Conservation (phyloP, 2,329 filamentous ascomycete genomes). For the Cytospora schulzeri region DNA sequence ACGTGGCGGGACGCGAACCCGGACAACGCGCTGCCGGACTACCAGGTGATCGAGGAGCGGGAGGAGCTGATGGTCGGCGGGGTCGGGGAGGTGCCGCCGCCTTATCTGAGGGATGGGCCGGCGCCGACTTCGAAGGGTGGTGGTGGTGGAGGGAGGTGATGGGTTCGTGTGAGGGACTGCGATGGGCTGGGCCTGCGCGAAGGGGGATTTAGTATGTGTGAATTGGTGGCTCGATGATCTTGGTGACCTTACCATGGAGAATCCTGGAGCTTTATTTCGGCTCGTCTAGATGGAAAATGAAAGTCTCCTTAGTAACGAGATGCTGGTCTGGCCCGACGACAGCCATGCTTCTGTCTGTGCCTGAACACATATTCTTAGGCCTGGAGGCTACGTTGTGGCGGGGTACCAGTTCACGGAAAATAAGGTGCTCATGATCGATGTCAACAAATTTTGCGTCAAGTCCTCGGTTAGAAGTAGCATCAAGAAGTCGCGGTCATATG, state of each 20-base stretch:
- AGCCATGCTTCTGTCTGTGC: not conserved
- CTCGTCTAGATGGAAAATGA: not conserved
- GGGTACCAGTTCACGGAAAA: not conserved
- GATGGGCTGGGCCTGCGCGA: no score
- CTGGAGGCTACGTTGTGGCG: not conserved
- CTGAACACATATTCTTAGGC: not conserved
- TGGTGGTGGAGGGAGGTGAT: not conserved
- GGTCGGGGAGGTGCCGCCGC: slow-evolving; percentile 37
- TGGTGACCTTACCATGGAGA: not conserved
- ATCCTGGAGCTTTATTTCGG: not conserved
- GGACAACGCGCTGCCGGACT: slow-evolving; percentile 37
- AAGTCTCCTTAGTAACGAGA: no score
- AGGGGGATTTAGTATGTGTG: not conserved
- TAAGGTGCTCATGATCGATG: not conserved
- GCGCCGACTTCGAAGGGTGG: slow-evolving; percentile 7
- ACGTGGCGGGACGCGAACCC: slow-evolving; percentile 37
- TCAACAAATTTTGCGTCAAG: not conserved
- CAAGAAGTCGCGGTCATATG: not conserved
- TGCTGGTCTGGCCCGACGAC: no score
- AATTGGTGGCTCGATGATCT: not conserved
- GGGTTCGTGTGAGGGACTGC: not conserved
- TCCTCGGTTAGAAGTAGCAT: no score
- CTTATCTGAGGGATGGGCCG: slow-evolving; percentile 32
- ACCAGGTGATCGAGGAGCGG: slow-evolving; percentile 33
- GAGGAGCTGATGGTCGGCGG: slow-evolving; percentile 38